Evolutionary conservation across 306 rosid species (phyloP).

Genomic region (Medicago lupulina): DNA sequence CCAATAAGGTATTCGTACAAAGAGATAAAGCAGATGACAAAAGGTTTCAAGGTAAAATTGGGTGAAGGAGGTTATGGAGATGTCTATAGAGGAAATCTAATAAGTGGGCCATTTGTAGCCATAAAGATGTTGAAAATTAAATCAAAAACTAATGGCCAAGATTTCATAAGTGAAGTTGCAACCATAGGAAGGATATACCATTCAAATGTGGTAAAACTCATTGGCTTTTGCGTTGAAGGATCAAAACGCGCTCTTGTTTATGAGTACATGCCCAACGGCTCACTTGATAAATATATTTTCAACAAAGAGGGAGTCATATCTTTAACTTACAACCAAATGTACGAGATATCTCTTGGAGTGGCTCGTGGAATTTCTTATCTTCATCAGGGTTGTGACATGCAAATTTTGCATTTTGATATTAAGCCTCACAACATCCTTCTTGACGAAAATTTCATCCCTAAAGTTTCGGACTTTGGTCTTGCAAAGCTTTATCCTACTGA

Average conservation of each 20-base stretch:
- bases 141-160: constrained; percentile 23
- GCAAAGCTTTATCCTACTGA: constrained; percentile 9
- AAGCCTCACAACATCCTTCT: constrained; percentile 20
- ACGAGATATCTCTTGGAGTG: constrained; percentile 36
- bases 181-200: constrained; percentile 32
- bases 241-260: constrained; percentile 34
- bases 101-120: constrained; percentile 25
- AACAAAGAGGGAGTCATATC: constrained; percentile 1
- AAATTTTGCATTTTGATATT: constrained; percentile 18
- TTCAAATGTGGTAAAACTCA: constrained; percentile 14
- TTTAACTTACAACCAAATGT: neutral
- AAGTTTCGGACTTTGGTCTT: constrained; percentile 15
- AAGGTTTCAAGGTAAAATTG: constrained; percentile 15
- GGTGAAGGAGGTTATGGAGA: constrained; percentile 41
- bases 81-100: constrained; percentile 36
- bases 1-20: constrained; percentile 39
- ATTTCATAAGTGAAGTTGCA: constrained; percentile 26
- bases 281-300: constrained; percentile 37
- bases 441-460: neutral
- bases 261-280: constrained; percentile 36
- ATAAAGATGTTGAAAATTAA: constrained; percentile 35
- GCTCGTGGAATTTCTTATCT: constrained; percentile 35
- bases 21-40: constrained; percentile 35
- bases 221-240: constrained; percentile 25
- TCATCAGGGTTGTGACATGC: constrained; percentile 18